A percentile compares a stretch with the other conserved stretches of the same genome.
These are phyloP conservation scores for Stentor coeruleus DNA, from an alignment of 73 alveolate genomes.

Conservation along the genomic window DNA sequence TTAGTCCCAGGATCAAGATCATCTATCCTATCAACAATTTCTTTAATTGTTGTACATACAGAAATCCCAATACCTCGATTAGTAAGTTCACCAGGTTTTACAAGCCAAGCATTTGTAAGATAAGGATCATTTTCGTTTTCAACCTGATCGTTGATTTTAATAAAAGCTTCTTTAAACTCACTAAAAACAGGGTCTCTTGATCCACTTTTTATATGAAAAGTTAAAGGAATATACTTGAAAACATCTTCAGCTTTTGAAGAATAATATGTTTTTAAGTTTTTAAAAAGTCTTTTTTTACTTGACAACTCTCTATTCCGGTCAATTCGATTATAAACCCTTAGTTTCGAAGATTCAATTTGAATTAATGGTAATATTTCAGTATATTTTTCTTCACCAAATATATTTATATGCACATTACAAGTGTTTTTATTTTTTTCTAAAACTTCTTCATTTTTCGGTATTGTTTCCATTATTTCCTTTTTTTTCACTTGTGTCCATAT, in stretches of 20 bases:
- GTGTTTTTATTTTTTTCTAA: too few species aligned
- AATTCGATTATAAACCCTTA: constrained; percentile 53
- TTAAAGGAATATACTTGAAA: constrained; percentile 63
- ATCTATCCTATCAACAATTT: constrained; percentile 27
- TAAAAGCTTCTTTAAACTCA: constrained; percentile 41
- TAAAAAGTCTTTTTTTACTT: constrained; percentile 69
- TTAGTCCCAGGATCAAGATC: constrained; percentile 30
- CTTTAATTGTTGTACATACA: constrained; percentile 28
- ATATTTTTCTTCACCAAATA: too few species aligned
- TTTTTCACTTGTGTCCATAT: too few species aligned
- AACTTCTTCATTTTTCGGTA: too few species aligned
- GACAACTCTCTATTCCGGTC: constrained; percentile 64
- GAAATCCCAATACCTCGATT: constrained; percentile 56
- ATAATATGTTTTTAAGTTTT: constrained; percentile 66
- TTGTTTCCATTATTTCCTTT: too few species aligned
- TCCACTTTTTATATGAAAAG: constrained; percentile 69
- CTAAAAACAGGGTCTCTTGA: constrained; percentile 54
- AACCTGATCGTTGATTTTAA: constrained; percentile 32
- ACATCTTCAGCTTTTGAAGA: constrained; percentile 46
- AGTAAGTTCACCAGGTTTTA: constrained; percentile 56
- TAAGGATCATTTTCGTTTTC: constrained; percentile 18
- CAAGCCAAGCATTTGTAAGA: constrained; percentile 41
- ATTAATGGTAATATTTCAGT: too few species aligned
- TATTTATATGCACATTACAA: too few species aligned
- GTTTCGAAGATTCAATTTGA: not conserved